Base-by-base conservation (phyloP, 78 protist genomes). In the Dictyostelium brefeldianum region DNA sequence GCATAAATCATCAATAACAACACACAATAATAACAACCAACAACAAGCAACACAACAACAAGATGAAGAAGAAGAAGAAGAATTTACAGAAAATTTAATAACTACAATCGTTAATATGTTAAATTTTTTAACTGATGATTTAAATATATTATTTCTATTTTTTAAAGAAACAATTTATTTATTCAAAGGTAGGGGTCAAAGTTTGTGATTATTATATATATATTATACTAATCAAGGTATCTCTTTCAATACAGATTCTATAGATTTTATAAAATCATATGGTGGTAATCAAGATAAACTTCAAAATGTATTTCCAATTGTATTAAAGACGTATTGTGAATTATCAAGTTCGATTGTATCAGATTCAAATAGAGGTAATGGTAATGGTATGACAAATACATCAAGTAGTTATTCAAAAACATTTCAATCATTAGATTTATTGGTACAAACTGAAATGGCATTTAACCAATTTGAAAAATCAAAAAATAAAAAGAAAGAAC, bases 301-400 rank as follows among this genome's bases (percentile, higher is more conserved):
- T 20, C 7, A 31, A 46, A 43, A 51, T 14, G 20, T 73, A 47
- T 82, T 31, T 14, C 89, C 89, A 43, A 25, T 82, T 4, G 57
- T 82, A 22, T 27, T 82, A 22, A 64, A 82, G n/a, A 69, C 80
- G 29, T 82, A 27, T 53, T 48, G 79, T 36, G 89, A 82, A 27
- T 18, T 82, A 47, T 82, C 89, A 1, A n/a, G 9, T n/a, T 73
- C 59, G 10, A 17, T 47, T 10, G 27, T 73, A 4, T 18, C 22
- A 73, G 22, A 73, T 11, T 62, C 70, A 25, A 62, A 25, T 25
- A 25, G 5, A 10, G 25, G 20, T 1, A 17, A 36, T 11, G 43
- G 43, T 36, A 8, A 17, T n/a, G n/a, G n/a, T 22, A 18, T 18
- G 18, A 8, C 41, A 59, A 73, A 36, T 47, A 31, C 27, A 15